phyloP scores from a whole-genome alignment of 768 basidiomycete species.

The Kwoniella sp. region DNA sequence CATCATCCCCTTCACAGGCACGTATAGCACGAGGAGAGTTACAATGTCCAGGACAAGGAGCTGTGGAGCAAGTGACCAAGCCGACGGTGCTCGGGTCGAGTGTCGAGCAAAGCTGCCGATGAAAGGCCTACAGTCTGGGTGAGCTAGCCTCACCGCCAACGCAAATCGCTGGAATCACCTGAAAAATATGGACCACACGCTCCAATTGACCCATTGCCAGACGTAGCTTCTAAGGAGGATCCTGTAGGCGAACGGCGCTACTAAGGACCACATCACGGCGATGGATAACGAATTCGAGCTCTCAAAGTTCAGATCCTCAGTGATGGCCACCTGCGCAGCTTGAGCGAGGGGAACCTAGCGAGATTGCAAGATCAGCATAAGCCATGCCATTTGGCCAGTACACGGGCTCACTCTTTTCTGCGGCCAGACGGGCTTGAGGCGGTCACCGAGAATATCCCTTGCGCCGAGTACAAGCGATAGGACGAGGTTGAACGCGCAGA shows the following conservation, averaged over 20 bases:
- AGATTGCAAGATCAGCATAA: background rate
- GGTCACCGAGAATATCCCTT: slow-evolving; percentile 26
- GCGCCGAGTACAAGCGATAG: slow-evolving; percentile 24
- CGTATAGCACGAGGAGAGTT: slow-evolving; percentile 17
- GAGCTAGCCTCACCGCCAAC: background rate
- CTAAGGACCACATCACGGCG: slow-evolving; percentile 3
- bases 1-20: slow-evolving; percentile 30
- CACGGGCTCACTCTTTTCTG: slow-evolving; percentile 28
- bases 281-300: slow-evolving; percentile 5
- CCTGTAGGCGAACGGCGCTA: slow-evolving; percentile 5
- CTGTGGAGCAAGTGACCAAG: slow-evolving; percentile 18
- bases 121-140: slow-evolving; percentile 25
- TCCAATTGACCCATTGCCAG: slow-evolving; percentile 12
- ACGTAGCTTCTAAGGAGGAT: slow-evolving; percentile 6
- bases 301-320: background rate
- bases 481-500: slow-evolving; percentile 20
- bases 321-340: slow-evolving; percentile 4
- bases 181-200: slow-evolving; percentile 12
- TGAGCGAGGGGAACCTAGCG: slow-evolving; percentile 7
- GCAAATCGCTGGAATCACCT: slow-evolving; percentile 2
- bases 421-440: slow-evolving; percentile 28
- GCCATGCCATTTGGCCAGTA: too few relatives aligned
- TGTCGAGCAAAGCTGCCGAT: slow-evolving; percentile 34
- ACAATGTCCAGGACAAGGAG: slow-evolving; percentile 20
- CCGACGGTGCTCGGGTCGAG: slow-evolving; percentile 11